Conservation (phyloP, 306 rosid genomes). For the Malus sylvestris region DNA sequence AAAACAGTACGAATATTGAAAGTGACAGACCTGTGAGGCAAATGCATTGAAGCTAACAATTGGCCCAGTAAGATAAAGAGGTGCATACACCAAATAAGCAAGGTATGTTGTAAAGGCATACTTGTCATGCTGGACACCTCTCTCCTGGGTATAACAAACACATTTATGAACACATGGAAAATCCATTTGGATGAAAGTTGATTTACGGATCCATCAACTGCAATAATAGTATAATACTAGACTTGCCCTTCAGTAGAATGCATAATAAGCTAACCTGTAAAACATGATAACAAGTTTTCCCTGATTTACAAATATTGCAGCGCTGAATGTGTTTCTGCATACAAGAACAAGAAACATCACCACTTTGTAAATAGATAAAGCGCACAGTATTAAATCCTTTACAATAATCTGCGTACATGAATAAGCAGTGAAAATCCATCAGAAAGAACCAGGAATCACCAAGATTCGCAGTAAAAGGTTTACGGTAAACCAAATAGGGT, state of each 20-base stretch:
- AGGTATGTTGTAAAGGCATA: constrained; percentile 54
- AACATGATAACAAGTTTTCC: constrained; percentile 66
- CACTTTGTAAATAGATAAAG: not conserved
- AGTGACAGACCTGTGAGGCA: constrained; percentile 78
- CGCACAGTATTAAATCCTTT: not conserved
- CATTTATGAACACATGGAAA: not conserved
- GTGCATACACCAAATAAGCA: constrained; percentile 81
- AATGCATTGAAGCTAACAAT: constrained; percentile 88
- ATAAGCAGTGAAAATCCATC: not conserved
- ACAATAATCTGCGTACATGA: constrained; percentile 5
- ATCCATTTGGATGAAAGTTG: constrained; percentile 9
- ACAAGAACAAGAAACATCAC: constrained; percentile 22
- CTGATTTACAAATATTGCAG: constrained; percentile 71
- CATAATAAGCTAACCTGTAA: constrained; percentile 67
- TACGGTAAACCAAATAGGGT: not conserved
- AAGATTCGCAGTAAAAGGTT: not conserved
- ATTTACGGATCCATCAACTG: constrained; percentile 13
- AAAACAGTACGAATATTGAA: constrained; percentile 6
- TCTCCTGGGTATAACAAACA: constrained; percentile 51
- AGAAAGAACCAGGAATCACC: not conserved
- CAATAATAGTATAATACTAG: not conserved
- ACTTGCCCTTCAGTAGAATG: constrained; percentile 19
- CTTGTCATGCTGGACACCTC: constrained; percentile 53
- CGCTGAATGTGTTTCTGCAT: constrained; percentile 76
- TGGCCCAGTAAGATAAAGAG: constrained; percentile 91